Conservation (phyloP, 1,139 yeast genomes). For the Pichia sp. region DNA sequence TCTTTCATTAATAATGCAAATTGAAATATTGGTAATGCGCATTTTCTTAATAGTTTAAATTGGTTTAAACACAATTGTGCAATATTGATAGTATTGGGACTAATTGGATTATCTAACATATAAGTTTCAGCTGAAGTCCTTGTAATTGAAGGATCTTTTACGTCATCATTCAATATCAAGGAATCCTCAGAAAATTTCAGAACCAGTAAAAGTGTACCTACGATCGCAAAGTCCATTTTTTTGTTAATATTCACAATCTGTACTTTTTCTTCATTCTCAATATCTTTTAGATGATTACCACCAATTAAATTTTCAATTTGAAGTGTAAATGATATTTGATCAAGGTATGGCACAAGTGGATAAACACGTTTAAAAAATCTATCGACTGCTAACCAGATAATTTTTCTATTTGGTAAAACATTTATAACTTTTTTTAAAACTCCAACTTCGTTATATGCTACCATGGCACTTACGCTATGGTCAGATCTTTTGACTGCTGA, state of each 20-base stretch:
- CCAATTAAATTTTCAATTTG: slow-evolving; percentile 29
- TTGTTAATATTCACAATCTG: slow-evolving; percentile 30
- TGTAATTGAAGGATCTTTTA: slow-evolving; percentile 15
- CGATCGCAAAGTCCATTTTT: slow-evolving; percentile 41
- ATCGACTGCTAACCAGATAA: slow-evolving; percentile 41
- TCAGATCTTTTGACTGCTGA: background rate
- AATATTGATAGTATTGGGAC: slow-evolving; percentile 38
- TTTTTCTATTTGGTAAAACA: slow-evolving; percentile 38
- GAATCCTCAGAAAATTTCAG: slow-evolving; percentile 39
- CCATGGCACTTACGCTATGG: background rate
- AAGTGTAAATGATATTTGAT: slow-evolving; percentile 34
- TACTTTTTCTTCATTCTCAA: slow-evolving; percentile 20
- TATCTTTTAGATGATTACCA: slow-evolving; percentile 11
- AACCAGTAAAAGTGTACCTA: slow-evolving; percentile 39
- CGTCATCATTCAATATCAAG: slow-evolving; percentile 30
- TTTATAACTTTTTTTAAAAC: slow-evolving; percentile 32
- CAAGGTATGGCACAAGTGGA: slow-evolving; percentile 43
- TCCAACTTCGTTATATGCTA: background rate
- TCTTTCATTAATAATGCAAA: slow-evolving; percentile 40
- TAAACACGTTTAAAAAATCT: slow-evolving; percentile 41
- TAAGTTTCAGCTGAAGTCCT: slow-evolving; percentile 34
- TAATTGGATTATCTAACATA: slow-evolving; percentile 42
- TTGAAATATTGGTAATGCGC: slow-evolving; percentile 46
- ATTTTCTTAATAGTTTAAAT: slow-evolving; percentile 42
- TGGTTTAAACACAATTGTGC: slow-evolving; percentile 51